phyloP scores from a whole-genome alignment of 306 rosid species.

The Trichosanthes cucumerina region DNA sequence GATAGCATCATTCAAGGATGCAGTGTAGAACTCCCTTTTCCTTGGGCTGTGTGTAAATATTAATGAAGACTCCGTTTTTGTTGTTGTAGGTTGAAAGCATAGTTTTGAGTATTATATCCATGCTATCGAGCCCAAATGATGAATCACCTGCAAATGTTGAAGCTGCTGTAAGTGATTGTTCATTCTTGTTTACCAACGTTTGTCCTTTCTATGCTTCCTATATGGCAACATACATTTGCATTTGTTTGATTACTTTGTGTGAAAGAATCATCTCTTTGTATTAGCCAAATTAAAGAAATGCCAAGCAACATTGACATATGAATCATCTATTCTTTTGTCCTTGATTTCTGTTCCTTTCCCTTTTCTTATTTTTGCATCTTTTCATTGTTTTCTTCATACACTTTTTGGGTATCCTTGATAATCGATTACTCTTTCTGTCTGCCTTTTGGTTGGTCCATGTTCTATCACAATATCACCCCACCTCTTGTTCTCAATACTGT shows the following conservation, averaged over 20 bases:
- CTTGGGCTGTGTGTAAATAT: not conserved
- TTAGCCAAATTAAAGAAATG: not conserved
- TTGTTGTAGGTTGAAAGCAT: conserved; percentile 90
- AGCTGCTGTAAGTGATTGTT: conserved; percentile 77
- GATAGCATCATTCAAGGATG: not conserved
- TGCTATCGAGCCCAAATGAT: conserved; percentile 94
- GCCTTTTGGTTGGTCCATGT: not conserved
- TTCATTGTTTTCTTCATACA: not conserved
- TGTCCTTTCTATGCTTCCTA: not conserved
- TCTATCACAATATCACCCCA: too few species aligned
- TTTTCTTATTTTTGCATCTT: not conserved
- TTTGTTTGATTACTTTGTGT: not conserved
- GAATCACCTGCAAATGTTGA: conserved; percentile 99
- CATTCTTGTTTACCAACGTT: not conserved
- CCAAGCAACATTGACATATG: not conserved
- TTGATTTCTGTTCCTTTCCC: not conserved
- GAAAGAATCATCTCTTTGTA: not conserved
- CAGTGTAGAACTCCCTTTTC: not conserved
- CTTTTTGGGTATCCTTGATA: not conserved
- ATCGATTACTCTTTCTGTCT: not conserved
- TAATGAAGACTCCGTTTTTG: not conserved
- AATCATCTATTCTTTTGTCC: not conserved
- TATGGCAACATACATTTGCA: not conserved
- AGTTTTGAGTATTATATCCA: conserved; percentile 94
- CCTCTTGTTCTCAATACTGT: not conserved